Percentiles rank a stretch among this genome's conserved stretches.
Conservation (phyloP, 2,329 filamentous ascomycete genomes). For the Sarocladium kiliense region DNA sequence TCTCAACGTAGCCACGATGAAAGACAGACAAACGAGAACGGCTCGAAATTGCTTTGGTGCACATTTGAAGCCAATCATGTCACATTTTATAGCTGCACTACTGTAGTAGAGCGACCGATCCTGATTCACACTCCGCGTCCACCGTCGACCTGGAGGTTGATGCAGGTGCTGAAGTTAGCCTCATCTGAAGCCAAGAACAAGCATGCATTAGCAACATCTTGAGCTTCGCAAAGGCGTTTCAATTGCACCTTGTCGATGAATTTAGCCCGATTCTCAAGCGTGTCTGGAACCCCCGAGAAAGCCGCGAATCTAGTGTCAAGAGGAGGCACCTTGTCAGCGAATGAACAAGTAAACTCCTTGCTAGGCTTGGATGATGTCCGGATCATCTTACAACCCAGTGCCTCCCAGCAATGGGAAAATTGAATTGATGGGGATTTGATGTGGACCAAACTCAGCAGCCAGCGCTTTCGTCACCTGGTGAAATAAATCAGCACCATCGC, state of each 20-base stretch:
- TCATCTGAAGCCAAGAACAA: constrained; percentile 10
- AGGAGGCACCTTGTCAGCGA: background rate
- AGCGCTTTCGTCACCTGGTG: constrained; percentile 14
- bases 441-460: constrained; percentile 73
- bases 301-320: background rate
- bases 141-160: constrained; percentile 13
- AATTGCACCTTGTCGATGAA: constrained; percentile 11
- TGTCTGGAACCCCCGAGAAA: constrained; percentile 10
- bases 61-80: background rate
- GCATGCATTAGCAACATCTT: constrained; percentile 10
- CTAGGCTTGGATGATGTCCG: background rate
- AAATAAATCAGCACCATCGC: no score
- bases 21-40: no score
- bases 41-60: background rate
- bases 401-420: constrained; percentile 52
- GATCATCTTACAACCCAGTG: constrained; percentile 10
- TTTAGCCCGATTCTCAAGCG: constrained; percentile 8
- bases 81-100: background rate
- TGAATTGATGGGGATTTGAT: constrained; percentile 74
- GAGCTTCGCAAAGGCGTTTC: constrained; percentile 6
- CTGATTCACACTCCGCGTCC: background rate
- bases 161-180: constrained; percentile 10
- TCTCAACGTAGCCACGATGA: no score
- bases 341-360: background rate
- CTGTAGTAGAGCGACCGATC: background rate